Conservation (phyloP, 2,329 filamentous ascomycete species). For the Annulohypoxylon truncatum region DNA sequence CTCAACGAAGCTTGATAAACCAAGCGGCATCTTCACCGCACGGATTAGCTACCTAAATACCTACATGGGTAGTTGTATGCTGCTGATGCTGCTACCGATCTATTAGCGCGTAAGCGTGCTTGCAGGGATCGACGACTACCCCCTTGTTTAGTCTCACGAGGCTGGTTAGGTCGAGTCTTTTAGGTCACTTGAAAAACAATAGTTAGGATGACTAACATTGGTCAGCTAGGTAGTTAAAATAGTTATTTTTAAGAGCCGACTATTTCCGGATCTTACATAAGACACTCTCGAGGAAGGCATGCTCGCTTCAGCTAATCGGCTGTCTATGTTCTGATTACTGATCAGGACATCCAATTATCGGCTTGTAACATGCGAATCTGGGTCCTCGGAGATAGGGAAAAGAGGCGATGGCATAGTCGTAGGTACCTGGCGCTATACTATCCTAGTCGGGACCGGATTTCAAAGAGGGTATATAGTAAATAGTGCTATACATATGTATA, state of each 20-base stretch:
- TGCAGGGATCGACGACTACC: constrained; percentile 35
- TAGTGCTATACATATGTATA: too few species aligned
- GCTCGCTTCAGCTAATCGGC: not conserved
- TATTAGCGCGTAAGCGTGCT: constrained; percentile 25
- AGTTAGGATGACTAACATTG: constrained; percentile 11
- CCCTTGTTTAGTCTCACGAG: constrained; percentile 17
- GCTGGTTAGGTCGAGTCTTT: constrained; percentile 13
- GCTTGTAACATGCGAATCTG: not conserved
- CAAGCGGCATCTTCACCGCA: not conserved
- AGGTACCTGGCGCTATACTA: constrained; percentile 12
- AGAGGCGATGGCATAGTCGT: not conserved
- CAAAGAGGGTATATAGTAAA: not conserved
- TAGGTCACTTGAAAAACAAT: not conserved
- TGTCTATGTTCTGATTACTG: constrained; percentile 3
- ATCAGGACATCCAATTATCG: not conserved
- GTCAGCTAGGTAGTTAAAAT: constrained; percentile 21
- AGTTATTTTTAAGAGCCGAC: constrained; percentile 10
- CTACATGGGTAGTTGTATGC: not conserved
- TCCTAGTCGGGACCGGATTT: not conserved
- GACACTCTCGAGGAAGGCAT: not conserved
- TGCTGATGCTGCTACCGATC: constrained; percentile 19
- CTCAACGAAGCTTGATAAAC: not conserved
- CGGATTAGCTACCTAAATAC: not conserved
- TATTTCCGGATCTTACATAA: constrained; percentile 39
- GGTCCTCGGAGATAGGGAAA: constrained; percentile 8